These are phyloP conservation scores for Laetiporus sulphureus DNA, from an alignment of 1,284 basidiomycete genomes.

Conservation along the genomic window DNA sequence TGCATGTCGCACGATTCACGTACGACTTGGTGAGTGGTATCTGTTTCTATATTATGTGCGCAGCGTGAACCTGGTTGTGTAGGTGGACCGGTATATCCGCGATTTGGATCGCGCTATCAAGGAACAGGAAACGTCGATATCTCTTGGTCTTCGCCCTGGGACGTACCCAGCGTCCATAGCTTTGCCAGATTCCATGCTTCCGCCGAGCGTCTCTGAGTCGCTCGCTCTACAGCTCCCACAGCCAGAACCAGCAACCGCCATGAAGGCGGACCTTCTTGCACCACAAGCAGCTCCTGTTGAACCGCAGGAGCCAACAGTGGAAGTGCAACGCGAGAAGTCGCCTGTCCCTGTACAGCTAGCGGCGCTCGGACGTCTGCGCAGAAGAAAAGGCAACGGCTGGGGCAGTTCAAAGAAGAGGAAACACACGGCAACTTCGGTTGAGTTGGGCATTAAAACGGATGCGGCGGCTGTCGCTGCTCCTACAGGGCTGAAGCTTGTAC, in stretches of 20 bases:
- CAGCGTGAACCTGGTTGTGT: constrained; percentile 13
- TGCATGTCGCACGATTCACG: constrained; percentile 61
- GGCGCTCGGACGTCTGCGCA: constrained; percentile 3
- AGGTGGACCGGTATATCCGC: constrained; percentile 68
- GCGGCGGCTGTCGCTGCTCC: constrained; percentile 2
- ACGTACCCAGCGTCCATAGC: constrained; percentile 47
- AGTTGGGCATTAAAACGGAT: neutral
- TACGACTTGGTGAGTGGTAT: constrained; percentile 51
- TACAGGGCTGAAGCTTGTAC: constrained; percentile 19
- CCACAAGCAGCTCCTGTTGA: neutral
- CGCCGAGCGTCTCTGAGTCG: constrained; percentile 39
- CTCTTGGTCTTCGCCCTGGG: constrained; percentile 45
- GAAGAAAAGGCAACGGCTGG: constrained; percentile 5
- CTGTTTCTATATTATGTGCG: too few relatives aligned
- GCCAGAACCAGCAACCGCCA: neutral
- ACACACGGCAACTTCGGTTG: neutral
- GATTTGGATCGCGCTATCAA: constrained; percentile 68
- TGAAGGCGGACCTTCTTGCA: too few relatives aligned
- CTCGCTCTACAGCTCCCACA: constrained; percentile 15
- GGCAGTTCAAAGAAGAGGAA: constrained; percentile 10
- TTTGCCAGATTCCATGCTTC: constrained; percentile 52
- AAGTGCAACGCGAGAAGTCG: constrained; percentile 3
- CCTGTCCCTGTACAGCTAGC: neutral
- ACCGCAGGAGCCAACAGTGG: constrained; percentile 5
- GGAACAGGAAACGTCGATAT: constrained; percentile 60